Percentiles rank a stretch among this genome's conserved stretches.
Evolutionary conservation across 768 basidiomycete genomes (phyloP).

Genomic region (Erythrobasidium yunnanense): DNA sequence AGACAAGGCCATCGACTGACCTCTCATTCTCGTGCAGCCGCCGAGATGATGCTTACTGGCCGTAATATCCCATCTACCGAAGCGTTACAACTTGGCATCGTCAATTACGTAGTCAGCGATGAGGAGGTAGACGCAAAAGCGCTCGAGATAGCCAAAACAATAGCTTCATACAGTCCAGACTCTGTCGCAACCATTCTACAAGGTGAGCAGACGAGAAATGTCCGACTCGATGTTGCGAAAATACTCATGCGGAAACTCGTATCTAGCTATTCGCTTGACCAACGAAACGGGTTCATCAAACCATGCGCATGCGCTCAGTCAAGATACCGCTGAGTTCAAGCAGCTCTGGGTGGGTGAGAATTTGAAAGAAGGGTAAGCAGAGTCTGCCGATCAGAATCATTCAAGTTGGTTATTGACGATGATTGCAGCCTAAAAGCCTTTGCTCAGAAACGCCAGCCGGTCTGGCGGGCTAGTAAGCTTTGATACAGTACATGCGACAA

Average conservation of each 20-base stretch:
- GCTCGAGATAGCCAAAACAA: conserved; percentile 44
- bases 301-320: conserved; percentile 1
- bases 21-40: conserved; percentile 45
- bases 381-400: neutral
- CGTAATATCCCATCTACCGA: conserved; percentile 57
- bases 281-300: neutral
- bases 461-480: neutral
- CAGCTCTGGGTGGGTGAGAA: conserved; percentile 55
- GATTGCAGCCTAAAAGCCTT: conserved; percentile 17
- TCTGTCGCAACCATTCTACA: conserved; percentile 12
- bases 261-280: neutral
- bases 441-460: neutral
- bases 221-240: neutral
- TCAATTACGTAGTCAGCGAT: conserved; percentile 61
- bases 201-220: neutral
- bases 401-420: neutral
- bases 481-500: neutral
- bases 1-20: conserved; percentile 9
- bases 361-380: conserved; percentile 51
- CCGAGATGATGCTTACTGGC: conserved; percentile 66
- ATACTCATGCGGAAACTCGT: neutral
- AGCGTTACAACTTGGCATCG: conserved; percentile 58
- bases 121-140: conserved; percentile 50
- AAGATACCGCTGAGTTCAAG: conserved; percentile 47
- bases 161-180: conserved; percentile 20